Base-by-base conservation (phyloP, 306 rosid species). In the Senna siamea region DNA sequence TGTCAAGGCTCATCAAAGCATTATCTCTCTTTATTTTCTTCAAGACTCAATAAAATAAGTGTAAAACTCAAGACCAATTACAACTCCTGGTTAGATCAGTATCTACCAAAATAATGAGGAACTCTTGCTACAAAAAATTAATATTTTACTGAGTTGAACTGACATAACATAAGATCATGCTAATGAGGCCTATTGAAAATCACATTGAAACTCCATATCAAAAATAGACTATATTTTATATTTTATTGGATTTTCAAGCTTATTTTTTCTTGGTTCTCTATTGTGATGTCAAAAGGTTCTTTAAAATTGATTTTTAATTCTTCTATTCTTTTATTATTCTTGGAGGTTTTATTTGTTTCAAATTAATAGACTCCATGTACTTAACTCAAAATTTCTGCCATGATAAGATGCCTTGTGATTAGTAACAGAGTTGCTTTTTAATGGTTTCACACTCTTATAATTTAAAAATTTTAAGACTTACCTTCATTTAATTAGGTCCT, bases 261-360 rank as follows among this genome's bases (percentile, higher is more conserved):
- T 73, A 3, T 40, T 18, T 66, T 46, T 78, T 44, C 30, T 56
- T 66, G 32, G 72, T 48, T 68, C 50, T 72, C 20, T 26, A 23
- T n/a, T 56, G 53, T 18, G n/a, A 41, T n/a, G 60, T 12, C 34
- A 9, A 47, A 34, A 19, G 0, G 5, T 66, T 76, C 30, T 61
- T 19, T 4, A 11, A 60, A 59, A 67, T 50, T 60, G 46, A 74
- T 68, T 79, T 28, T 6, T 5, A 30, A 7, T n/a, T 46, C 30
- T 20, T 59, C 53, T 12, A 7, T 6, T 15, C 26, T 41, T 18
- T 48, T 47, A 23, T 9, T 55, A 30, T 7, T 22, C 34, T 70
- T 30, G 47, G 63, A 34, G 37, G 70, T n/a, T 59, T 72, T 43
- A 5, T 80, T 75, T 66, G 55, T 62, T 17, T 35, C 72, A 13